phyloP scores from a whole-genome alignment of 306 rosid species.

The Cucumis cinereus region DNA sequence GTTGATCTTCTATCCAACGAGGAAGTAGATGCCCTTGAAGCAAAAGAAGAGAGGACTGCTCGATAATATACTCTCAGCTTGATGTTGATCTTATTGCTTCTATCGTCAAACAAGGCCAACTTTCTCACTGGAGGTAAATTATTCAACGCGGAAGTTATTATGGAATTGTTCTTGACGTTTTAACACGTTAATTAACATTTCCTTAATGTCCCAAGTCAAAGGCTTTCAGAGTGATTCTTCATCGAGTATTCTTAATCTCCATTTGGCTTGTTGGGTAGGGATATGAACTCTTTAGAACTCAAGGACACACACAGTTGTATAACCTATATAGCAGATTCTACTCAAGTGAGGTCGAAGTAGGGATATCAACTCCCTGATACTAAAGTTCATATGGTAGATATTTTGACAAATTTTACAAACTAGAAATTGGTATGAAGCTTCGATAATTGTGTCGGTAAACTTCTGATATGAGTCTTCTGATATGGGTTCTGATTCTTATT shows the following conservation, averaged over 20 bases:
- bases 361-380: background rate
- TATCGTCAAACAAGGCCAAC: background rate
- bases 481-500: background rate
- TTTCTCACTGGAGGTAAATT: background rate
- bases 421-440: background rate
- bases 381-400: background rate
- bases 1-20: constrained; percentile 85
- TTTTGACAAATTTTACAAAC: background rate
- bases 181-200: background rate
- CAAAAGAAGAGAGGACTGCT: constrained; percentile 70
- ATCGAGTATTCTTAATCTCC: background rate
- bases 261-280: background rate
- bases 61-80: background rate
- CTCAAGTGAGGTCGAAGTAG: too few relatives aligned
- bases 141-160: background rate
- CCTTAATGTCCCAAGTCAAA: background rate
- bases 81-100: background rate
- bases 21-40: constrained; percentile 92
- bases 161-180: background rate
- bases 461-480: background rate
- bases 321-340: too few relatives aligned
- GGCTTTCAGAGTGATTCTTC: background rate
- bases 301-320: too few relatives aligned
- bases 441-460: background rate
- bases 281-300: background rate